A percentile compares a stretch with the other conserved stretches of the same genome.
These are phyloP conservation scores for Beauveria sp. DNA, from an alignment of 2,329 filamentous ascomycete genomes.

Conservation along the genomic window DNA sequence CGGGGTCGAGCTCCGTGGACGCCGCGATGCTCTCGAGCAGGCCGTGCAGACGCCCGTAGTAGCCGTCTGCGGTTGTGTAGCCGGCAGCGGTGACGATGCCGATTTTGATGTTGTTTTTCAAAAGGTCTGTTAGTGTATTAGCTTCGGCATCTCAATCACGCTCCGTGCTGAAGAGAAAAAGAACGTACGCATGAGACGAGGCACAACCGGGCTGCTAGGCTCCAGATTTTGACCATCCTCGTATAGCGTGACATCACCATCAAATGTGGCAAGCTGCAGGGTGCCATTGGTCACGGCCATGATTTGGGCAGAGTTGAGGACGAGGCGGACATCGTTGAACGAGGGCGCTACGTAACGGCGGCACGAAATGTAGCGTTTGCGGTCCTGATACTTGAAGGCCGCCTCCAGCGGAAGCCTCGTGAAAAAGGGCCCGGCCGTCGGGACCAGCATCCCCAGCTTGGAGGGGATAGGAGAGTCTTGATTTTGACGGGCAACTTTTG, in stretches of 20 bases:
- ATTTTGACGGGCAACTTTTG: slow-evolving; percentile 61
- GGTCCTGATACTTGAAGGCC: slow-evolving; percentile 86
- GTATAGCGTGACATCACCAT: slow-evolving; percentile 95
- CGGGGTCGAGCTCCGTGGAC: slow-evolving; percentile 49
- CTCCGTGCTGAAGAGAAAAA: neutral
- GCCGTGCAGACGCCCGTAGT: slow-evolving; percentile 80
- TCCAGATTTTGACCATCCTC: slow-evolving; percentile 78
- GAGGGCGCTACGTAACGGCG: slow-evolving; percentile 90
- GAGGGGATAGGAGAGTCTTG: slow-evolving; percentile 62
- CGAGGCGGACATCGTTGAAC: slow-evolving; percentile 91
- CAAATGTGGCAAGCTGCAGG: slow-evolving; percentile 85
- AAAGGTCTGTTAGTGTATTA: slow-evolving; percentile 44
- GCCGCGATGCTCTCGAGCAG: slow-evolving; percentile 70
- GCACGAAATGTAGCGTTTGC: slow-evolving; percentile 76
- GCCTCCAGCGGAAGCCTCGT: slow-evolving; percentile 79
- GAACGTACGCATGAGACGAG: slow-evolving; percentile 42
- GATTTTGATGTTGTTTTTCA: slow-evolving; percentile 71
- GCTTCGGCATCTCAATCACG: neutral
- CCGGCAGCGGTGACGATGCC: slow-evolving; percentile 96
- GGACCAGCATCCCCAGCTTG: slow-evolving; percentile 87
- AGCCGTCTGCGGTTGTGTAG: slow-evolving; percentile 79
- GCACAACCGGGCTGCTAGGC: slow-evolving; percentile 68
- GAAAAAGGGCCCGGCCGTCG: slow-evolving; percentile 88
- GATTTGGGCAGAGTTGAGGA: slow-evolving; percentile 89
- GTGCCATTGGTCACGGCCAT: slow-evolving; percentile 78